Evolutionary conservation across 257 asterid genomes (phyloP).

Genomic region (Nicotiana noctiflora): DNA sequence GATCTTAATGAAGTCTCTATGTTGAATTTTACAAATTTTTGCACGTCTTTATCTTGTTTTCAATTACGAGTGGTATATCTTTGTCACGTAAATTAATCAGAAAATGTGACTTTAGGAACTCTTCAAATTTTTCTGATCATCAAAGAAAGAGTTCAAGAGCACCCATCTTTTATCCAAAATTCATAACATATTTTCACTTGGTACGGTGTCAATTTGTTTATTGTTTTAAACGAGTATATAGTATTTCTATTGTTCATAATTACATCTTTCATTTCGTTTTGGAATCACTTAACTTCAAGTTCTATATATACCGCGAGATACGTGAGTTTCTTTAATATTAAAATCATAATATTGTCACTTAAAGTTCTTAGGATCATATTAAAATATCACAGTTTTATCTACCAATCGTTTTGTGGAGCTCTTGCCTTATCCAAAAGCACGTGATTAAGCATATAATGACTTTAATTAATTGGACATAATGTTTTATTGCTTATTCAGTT

Average conservation of each 20-base stretch:
- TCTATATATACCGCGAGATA: not conserved
- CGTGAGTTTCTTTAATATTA: too few species aligned
- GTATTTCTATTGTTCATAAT: not conserved
- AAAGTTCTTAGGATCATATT: not conserved
- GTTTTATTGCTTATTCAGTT: slow-evolving; percentile 6
- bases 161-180: too few species aligned
- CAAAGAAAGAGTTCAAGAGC: not conserved
- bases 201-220: too few species aligned
- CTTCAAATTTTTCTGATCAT: not conserved
- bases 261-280: too few species aligned
- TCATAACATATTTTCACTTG: too few species aligned
- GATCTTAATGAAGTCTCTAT: not conserved
- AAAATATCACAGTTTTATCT: not conserved
- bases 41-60: not conserved
- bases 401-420: not conserved
- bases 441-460: slow-evolving; percentile 17
- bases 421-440: not conserved
- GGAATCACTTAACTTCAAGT: not conserved
- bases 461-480: slow-evolving; percentile 8
- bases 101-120: not conserved
- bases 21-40: not conserved
- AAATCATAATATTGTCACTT: too few species aligned
- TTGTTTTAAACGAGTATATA: not conserved
- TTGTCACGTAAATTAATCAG: not conserved
- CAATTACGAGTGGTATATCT: fast-evolving